Percentiles rank a stretch among this genome's conserved stretches.
These are phyloP conservation scores for Metschnikowia gruessii DNA, from an alignment of 805 yeast species.

Conservation along the genomic window DNA sequence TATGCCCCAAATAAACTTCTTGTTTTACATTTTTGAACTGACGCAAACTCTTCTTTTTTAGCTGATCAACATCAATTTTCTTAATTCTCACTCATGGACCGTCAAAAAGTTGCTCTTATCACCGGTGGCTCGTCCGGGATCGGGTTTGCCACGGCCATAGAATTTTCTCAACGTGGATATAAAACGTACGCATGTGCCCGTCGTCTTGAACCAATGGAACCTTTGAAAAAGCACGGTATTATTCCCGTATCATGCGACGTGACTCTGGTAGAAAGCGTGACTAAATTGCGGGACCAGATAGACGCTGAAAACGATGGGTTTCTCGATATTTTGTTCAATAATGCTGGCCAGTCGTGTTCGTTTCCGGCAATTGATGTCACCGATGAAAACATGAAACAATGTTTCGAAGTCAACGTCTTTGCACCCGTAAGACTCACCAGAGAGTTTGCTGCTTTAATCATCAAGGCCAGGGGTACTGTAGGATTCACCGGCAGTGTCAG, in stretches of 20 bases:
- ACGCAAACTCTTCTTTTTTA: no score
- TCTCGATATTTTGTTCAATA: conserved; percentile 63
- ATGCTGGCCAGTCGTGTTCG: conserved; percentile 76
- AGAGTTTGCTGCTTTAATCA: conserved; percentile 52
- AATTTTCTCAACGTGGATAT: conserved; percentile 49
- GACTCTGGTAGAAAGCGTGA: conserved; percentile 47
- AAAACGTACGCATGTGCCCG: conserved; percentile 74
- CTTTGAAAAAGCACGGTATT: conserved; percentile 45
- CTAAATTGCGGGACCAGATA: conserved; percentile 43
- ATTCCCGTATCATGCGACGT: conserved; percentile 57
- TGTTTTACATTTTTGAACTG: no score
- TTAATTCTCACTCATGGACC: conserved; percentile 5
- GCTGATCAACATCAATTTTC: no score
- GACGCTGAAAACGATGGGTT: conserved; percentile 42
- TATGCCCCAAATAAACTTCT: no score
- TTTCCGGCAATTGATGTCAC: conserved; percentile 66
- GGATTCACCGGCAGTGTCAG: conserved; percentile 74
- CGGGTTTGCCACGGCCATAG: conserved; percentile 47
- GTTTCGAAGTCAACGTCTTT: conserved; percentile 64
- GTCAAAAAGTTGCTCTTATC: conserved; percentile 48
- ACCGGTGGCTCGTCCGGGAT: conserved; percentile 64
- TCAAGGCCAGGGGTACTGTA: conserved; percentile 64
- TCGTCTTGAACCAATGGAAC: conserved; percentile 57
- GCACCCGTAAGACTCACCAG: conserved; percentile 66
- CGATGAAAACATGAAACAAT: conserved; percentile 49